A percentile compares a stretch with the other conserved stretches of the same genome.
These are phyloP conservation scores for Cenchrus purpureus DNA, from an alignment of 176 grass and related monocot species.

Conservation along the genomic window DNA sequence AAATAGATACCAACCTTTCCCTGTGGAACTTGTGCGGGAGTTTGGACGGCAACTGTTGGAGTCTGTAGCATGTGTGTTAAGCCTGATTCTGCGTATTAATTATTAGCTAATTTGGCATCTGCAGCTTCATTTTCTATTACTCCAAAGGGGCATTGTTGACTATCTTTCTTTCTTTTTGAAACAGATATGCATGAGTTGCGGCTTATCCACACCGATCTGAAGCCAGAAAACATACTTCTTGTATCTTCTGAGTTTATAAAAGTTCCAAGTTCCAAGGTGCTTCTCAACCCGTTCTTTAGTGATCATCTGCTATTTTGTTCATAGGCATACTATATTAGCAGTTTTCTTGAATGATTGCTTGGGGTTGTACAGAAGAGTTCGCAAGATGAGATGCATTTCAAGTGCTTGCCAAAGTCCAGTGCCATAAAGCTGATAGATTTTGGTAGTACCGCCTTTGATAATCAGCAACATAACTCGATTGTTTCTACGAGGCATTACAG, in stretches of 20 bases:
- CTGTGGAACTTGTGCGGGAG: slow-evolving; percentile 99
- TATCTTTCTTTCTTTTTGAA: slow-evolving; percentile 55
- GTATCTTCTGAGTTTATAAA: slow-evolving; percentile 89
- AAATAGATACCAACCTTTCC: slow-evolving; percentile 99
- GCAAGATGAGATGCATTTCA: slow-evolving; percentile 81
- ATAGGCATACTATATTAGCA: slow-evolving; percentile 49
- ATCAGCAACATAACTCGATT: slow-evolving; percentile 79
- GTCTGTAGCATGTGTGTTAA: slow-evolving; percentile 99
- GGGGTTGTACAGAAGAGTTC: slow-evolving; percentile 80
- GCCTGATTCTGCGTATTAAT: slow-evolving; percentile 63
- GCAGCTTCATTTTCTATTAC: slow-evolving; percentile 49
- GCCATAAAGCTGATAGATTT: slow-evolving; percentile 99
- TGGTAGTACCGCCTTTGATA: slow-evolving; percentile 94
- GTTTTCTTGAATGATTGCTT: slow-evolving; percentile 64
- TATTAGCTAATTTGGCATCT: slow-evolving; percentile 54
- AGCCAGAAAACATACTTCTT: slow-evolving; percentile 99
- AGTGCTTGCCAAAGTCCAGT: slow-evolving; percentile 97
- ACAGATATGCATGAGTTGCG: slow-evolving; percentile 95
- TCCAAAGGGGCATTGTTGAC: slow-evolving; percentile 47
- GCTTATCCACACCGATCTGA: slow-evolving; percentile 99
- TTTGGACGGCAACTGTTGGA: slow-evolving; percentile 99
- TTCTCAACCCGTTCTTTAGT: slow-evolving; percentile 44
- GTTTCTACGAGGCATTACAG: slow-evolving; percentile 99
- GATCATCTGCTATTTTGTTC: slow-evolving; percentile 44
- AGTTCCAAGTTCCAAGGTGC: slow-evolving; percentile 82